Conservation (phyloP, 1,284 basidiomycete genomes). For the Baeospora myosura region DNA sequence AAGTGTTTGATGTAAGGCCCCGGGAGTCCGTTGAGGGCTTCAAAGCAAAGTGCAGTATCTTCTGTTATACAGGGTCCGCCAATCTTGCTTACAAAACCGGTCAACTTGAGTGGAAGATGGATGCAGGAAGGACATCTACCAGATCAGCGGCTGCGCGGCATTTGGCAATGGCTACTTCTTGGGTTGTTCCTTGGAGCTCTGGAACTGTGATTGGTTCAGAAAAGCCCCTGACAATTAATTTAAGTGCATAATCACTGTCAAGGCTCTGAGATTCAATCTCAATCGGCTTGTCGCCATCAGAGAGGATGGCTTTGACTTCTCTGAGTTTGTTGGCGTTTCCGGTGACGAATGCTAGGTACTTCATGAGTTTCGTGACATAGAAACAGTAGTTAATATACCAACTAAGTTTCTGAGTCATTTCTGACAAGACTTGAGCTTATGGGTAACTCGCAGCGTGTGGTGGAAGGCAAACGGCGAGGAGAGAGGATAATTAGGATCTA, state of each 20-base stretch:
- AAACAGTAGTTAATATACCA: too few relatives aligned
- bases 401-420: too few relatives aligned
- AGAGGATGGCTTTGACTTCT: conserved; percentile 80
- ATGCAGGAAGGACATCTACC: conserved; percentile 29
- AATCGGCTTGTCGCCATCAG: conserved; percentile 45
- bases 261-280: conserved; percentile 63
- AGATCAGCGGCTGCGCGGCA: conserved; percentile 79
- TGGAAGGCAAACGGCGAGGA: too few relatives aligned
- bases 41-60: conserved; percentile 91
- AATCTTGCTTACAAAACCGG: conserved; percentile 39
- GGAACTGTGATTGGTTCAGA: conserved; percentile 51
- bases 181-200: conserved; percentile 89
- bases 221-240: conserved; percentile 3
- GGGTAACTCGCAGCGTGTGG: too few relatives aligned
- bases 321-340: conserved; percentile 91
- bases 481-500: too few relatives aligned
- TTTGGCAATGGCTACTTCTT: conserved; percentile 87
- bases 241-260: conserved; percentile 44
- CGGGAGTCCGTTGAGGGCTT: conserved; percentile 84
- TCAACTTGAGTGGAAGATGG: conserved; percentile 2
- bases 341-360: conserved; percentile 89
- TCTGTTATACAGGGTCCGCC: conserved; percentile 90
- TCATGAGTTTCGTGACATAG: too few relatives aligned
- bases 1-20: conserved; percentile 98
- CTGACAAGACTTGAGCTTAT: too few relatives aligned